Percentiles rank a stretch among this genome's conserved stretches.
Conservation (phyloP, 306 rosid species). For the Begonia loranthoides region DNA sequence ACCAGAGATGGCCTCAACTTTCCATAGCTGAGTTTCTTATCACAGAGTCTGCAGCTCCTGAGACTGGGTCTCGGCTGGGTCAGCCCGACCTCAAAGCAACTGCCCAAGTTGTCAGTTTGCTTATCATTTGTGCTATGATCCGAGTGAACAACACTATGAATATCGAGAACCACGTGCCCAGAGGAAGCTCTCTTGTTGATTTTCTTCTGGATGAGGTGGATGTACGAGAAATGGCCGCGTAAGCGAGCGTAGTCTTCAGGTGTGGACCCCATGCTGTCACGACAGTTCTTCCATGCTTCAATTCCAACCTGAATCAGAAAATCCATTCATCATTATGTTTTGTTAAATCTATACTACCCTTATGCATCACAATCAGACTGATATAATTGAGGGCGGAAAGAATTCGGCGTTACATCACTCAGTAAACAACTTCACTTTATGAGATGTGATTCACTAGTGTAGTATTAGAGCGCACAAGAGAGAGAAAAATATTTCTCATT, state of each 20-base stretch:
- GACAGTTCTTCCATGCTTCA: constrained; percentile 62
- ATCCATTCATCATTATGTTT: no score
- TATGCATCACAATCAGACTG: no score
- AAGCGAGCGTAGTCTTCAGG: constrained; percentile 62
- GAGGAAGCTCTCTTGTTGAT: constrained; percentile 24
- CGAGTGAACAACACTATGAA: constrained; percentile 25
- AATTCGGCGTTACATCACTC: no score
- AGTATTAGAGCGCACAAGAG: no score
- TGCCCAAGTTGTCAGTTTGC: constrained; percentile 27
- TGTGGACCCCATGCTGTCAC: constrained; percentile 50
- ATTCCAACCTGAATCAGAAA: constrained; percentile 47
- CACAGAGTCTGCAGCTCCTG: constrained; percentile 38
- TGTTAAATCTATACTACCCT: no score
- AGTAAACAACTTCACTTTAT: no score
- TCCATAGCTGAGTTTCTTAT: constrained; percentile 26
- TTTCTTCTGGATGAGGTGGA: constrained; percentile 55
- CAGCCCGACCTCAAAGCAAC: constrained; percentile 39
- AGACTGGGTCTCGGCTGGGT: constrained; percentile 9
- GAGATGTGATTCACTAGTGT: no score
- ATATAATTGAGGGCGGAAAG: no score
- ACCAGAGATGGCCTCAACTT: constrained; percentile 28
- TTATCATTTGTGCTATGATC: constrained; percentile 18
- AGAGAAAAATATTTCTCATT: no score
- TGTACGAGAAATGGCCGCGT: constrained; percentile 43
- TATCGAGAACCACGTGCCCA: constrained; percentile 53